Evolutionary conservation across 2,329 filamentous ascomycete species (phyloP).

Genomic region (Aspergillus sp.): DNA sequence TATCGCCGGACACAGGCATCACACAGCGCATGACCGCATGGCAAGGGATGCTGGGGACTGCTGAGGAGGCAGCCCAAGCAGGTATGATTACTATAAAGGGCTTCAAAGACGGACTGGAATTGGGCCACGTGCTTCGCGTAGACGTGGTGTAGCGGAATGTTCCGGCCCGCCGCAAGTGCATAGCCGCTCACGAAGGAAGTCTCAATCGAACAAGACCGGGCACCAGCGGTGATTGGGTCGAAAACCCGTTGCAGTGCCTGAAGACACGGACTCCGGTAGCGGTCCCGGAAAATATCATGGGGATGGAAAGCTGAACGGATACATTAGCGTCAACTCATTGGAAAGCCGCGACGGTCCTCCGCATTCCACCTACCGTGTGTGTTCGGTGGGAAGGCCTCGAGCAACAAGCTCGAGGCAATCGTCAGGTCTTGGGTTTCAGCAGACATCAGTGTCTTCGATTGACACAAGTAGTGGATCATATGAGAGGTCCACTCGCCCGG

Average conservation of each 20-base stretch:
- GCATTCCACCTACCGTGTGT: slow-evolving; percentile 4
- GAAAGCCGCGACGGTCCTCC: neutral
- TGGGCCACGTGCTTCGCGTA: neutral
- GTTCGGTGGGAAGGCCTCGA: slow-evolving; percentile 1
- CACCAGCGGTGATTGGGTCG: neutral
- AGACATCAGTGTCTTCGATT: neutral
- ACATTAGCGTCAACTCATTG: neutral
- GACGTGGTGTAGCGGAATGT: neutral
- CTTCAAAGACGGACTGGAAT: neutral
- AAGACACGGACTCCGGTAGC: slow-evolving; percentile 2
- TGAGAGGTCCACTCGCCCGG: neutral
- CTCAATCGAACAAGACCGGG: slow-evolving; percentile 2
- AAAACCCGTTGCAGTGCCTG: neutral
- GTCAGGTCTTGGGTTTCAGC: neutral
- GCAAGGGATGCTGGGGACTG: slow-evolving; percentile 3
- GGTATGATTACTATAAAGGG: neutral
- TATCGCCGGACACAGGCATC: slow-evolving; percentile 1
- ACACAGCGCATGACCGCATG: slow-evolving; percentile 5
- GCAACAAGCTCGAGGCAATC: slow-evolving; percentile 2
- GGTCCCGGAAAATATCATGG: slow-evolving; percentile 1
- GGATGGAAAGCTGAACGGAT: slow-evolving; percentile 2
- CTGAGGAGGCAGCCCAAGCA: slow-evolving; percentile 5
- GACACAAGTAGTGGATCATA: neutral
- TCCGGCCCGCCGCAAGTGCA: slow-evolving; percentile 1
- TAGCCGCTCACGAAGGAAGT: neutral